These are phyloP conservation scores for Cladosporium sp. DNA, from an alignment of 2,329 filamentous ascomycete species.

Conservation along the genomic window DNA sequence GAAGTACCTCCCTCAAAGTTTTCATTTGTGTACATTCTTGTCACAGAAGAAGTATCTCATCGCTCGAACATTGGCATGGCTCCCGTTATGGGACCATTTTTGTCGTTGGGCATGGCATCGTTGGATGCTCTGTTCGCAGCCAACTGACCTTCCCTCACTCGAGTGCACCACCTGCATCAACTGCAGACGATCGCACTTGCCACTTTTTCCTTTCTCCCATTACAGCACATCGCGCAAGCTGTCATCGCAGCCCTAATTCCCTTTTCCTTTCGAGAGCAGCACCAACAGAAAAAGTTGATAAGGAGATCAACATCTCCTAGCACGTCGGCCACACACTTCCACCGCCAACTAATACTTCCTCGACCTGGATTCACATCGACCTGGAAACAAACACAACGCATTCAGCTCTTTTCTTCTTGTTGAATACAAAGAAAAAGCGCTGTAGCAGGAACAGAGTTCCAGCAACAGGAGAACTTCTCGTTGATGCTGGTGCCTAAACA, in stretches of 20 bases:
- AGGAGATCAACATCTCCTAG: too few relatives aligned
- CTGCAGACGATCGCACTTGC: neutral
- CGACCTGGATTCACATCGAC: neutral
- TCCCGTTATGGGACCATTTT: neutral
- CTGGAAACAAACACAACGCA: neutral
- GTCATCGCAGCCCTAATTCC: neutral
- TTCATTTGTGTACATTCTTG: neutral
- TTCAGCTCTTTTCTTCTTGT: neutral
- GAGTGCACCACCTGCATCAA: slow-evolving; percentile 4
- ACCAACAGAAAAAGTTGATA: neutral
- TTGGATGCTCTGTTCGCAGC: neutral
- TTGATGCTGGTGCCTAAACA: neutral
- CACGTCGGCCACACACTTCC: too few relatives aligned
- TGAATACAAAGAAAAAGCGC: neutral
- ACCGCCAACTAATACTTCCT: neutral
- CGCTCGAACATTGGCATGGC: neutral
- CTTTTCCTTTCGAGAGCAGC: neutral
- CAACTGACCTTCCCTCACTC: neutral
- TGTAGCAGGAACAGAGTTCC: neutral
- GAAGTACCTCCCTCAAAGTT: neutral
- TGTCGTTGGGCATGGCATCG: neutral
- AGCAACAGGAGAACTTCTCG: too few relatives aligned
- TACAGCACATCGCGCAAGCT: neutral
- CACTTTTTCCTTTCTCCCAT: too few relatives aligned
- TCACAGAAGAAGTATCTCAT: neutral